Evolutionary conservation across 2,329 filamentous ascomycete genomes (phyloP).

Genomic region (Achaetomium macrosporum): DNA sequence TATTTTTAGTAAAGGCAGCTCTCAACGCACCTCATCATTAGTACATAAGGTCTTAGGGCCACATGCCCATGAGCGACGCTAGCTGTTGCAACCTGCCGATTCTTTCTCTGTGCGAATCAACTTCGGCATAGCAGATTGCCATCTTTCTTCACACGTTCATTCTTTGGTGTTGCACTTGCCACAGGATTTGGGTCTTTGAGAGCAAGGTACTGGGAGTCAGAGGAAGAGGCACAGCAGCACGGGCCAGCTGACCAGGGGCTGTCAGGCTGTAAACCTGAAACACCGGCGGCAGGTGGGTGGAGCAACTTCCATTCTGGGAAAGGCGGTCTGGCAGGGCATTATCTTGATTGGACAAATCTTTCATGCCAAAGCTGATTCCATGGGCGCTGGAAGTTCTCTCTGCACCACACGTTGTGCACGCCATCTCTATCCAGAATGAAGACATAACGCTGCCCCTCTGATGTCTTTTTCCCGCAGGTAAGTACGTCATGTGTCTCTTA

Average conservation of each 20-base stretch:
- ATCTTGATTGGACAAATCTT: background rate
- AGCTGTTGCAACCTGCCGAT: no score
- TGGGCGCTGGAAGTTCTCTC: background rate
- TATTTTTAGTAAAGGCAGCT: slow-evolving; percentile 8
- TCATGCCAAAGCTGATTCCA: background rate
- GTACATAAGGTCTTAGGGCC: no score
- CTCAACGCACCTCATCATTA: background rate
- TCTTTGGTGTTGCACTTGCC: background rate
- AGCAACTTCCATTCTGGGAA: background rate
- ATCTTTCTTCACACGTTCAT: background rate
- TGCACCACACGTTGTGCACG: background rate
- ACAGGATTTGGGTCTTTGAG: no score
- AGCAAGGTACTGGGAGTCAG: no score
- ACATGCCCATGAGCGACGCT: no score
- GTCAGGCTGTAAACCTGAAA: slow-evolving; percentile 4
- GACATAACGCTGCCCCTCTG: slow-evolving; percentile 8
- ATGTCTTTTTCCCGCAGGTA: slow-evolving; percentile 14
- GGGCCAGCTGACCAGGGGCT: background rate
- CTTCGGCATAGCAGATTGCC: no score
- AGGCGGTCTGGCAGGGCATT: slow-evolving; percentile 5
- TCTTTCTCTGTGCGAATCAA: no score
- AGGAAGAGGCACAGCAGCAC: background rate
- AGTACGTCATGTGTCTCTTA: background rate
- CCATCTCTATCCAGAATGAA: slow-evolving; percentile 5
- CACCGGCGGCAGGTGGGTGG: background rate